phyloP scores from a whole-genome alignment of 208 protist species.

The Crithidia fasciculata region DNA sequence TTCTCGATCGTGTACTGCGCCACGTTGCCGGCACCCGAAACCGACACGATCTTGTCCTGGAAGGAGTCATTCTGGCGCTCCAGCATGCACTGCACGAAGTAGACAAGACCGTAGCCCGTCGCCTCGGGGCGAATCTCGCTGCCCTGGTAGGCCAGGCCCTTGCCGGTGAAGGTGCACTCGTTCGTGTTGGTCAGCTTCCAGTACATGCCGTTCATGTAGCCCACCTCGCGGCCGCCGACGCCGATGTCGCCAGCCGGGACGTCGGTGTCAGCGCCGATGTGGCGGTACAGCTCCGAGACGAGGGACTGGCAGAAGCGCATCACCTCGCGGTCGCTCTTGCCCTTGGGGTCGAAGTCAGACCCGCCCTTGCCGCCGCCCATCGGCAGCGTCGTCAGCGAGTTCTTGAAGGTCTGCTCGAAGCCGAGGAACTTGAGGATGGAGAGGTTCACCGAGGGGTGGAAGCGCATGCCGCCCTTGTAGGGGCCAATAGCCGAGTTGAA shows the following conservation, averaged over 20 bases:
- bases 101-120: slow-evolving; percentile 94
- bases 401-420: slow-evolving; percentile 97
- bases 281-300: slow-evolving; percentile 84
- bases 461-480: slow-evolving; percentile 94
- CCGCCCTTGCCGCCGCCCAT: slow-evolving; percentile 95
- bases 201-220: slow-evolving; percentile 93
- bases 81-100: slow-evolving; percentile 90
- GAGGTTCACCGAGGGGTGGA: slow-evolving; percentile 89
- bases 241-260: slow-evolving; percentile 96
- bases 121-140: slow-evolving; percentile 94
- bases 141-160: slow-evolving; percentile 88
- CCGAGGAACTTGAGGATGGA: slow-evolving; percentile 95
- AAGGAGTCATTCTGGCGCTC: slow-evolving; percentile 50
- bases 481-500: slow-evolving; percentile 94
- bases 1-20: slow-evolving; percentile 89
- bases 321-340: slow-evolving; percentile 92
- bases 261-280: slow-evolving; percentile 93
- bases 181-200: slow-evolving; percentile 87
- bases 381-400: slow-evolving; percentile 92
- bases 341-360: slow-evolving; percentile 94
- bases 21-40: slow-evolving; percentile 95
- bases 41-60: slow-evolving; percentile 69
- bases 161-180: slow-evolving; percentile 92
- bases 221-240: slow-evolving; percentile 92
- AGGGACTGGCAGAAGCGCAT: slow-evolving; percentile 95